Evolutionary conservation across 179 eudicot species (phyloP).

Genomic region (Gypsophila paniculata): DNA sequence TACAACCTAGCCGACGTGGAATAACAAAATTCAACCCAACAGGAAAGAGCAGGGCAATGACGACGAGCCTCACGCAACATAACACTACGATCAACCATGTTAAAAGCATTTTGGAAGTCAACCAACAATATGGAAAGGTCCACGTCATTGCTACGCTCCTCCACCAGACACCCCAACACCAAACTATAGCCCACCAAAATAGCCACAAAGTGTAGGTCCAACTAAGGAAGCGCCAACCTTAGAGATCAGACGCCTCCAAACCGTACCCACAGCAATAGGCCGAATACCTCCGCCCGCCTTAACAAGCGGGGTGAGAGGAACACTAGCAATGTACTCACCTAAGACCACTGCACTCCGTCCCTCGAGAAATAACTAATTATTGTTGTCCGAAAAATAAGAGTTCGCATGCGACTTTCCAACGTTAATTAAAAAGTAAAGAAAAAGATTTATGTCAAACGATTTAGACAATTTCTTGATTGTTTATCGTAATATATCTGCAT

Average conservation of each 20-base stretch:
- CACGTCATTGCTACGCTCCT: neutral
- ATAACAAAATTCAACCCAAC: neutral
- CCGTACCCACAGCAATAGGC: neutral
- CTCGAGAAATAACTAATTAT: too few species aligned
- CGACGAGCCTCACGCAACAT: neutral
- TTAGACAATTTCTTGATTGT: too few species aligned
- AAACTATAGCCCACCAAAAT: too few species aligned
- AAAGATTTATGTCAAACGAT: too few species aligned
- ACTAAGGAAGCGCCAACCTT: neutral
- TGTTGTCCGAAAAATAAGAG: too few species aligned
- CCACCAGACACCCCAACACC: neutral
- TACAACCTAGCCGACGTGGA: neutral
- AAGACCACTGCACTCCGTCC: neutral
- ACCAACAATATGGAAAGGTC: neutral
- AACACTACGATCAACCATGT: neutral
- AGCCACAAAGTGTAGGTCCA: too few species aligned
- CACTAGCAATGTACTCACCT: neutral
- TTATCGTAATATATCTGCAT: too few species aligned
- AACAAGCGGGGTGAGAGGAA: neutral
- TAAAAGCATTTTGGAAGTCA: neutral
- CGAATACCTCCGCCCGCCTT: neutral
- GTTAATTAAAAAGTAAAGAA: too few species aligned
- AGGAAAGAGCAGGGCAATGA: neutral
- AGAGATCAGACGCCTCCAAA: neutral
- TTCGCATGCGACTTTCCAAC: too few species aligned